Conservation (phyloP, 805 yeast species). For the Lipomyces spencermartinsiae region DNA sequence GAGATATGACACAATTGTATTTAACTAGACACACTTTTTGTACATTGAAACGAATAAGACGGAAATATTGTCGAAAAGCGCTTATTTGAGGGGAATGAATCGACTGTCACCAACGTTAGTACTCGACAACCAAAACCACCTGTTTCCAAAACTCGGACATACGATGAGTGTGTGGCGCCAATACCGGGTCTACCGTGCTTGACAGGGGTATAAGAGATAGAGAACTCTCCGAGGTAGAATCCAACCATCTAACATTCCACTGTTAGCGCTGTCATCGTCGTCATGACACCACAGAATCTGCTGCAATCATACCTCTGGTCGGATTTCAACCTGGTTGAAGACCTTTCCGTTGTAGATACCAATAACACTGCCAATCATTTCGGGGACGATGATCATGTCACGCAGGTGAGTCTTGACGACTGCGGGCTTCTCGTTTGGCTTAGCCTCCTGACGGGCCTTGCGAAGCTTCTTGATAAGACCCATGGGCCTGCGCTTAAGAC, state of each 20-base stretch:
- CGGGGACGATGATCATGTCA: slow-evolving; percentile 98
- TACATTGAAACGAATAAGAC: slow-evolving; percentile 17
- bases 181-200: slow-evolving; percentile 99
- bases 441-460: slow-evolving; percentile 90
- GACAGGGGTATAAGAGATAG: slow-evolving; percentile 99
- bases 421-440: slow-evolving; percentile 93
- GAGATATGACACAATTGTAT: background rate
- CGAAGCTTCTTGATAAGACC: slow-evolving; percentile 96
- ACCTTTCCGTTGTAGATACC: slow-evolving; percentile 99
- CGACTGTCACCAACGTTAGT: slow-evolving; percentile 25
- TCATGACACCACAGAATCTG: background rate
- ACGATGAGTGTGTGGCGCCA: slow-evolving; percentile 60
- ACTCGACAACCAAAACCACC: background rate
- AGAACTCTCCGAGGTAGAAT: slow-evolving; percentile 99
- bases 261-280: background rate
- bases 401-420: slow-evolving; percentile 98
- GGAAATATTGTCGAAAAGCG: background rate
- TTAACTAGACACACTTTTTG: slow-evolving; percentile 19
- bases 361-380: slow-evolving; percentile 98
- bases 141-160: background rate
- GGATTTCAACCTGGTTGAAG: slow-evolving; percentile 98
- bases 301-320: slow-evolving; percentile 65
- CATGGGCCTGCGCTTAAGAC: slow-evolving; percentile 93
- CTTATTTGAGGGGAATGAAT: slow-evolving; percentile 43
- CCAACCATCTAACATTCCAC: slow-evolving; percentile 77